Percentiles rank a stretch among this genome's conserved stretches.
These are phyloP conservation scores for Vitis vinifera DNA, from an alignment of 164 flowering plant genomes.

Conservation along the genomic window ASM3070453v1 NC_081809.1:489501-490000, in stretches of 20 bases:
- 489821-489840: no score
- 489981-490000: no score
- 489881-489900: no score
- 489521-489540: slow-evolving; percentile 67
- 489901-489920: no score
- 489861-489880: no score
- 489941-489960: no score
- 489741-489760: slow-evolving; percentile 89
- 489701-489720: slow-evolving; percentile 94
- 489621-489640: slow-evolving; percentile 52
- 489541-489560: slow-evolving; percentile 79
- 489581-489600: slow-evolving; percentile 77
- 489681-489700: slow-evolving; percentile 87
- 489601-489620: slow-evolving; percentile 73
- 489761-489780: slow-evolving; percentile 24
- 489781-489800: no score
- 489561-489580: slow-evolving; percentile 90
- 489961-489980: no score
- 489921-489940: no score
- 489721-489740: slow-evolving; percentile 93
- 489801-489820: no score
- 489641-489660: slow-evolving; percentile 66
- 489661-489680: slow-evolving; percentile 90
- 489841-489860: no score
- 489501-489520: slow-evolving; percentile 46